Evolutionary conservation across 1,284 basidiomycete genomes (phyloP), one percentile per base, ranked within the genome.

Genomic region (Athelia psychrophila): DNA sequence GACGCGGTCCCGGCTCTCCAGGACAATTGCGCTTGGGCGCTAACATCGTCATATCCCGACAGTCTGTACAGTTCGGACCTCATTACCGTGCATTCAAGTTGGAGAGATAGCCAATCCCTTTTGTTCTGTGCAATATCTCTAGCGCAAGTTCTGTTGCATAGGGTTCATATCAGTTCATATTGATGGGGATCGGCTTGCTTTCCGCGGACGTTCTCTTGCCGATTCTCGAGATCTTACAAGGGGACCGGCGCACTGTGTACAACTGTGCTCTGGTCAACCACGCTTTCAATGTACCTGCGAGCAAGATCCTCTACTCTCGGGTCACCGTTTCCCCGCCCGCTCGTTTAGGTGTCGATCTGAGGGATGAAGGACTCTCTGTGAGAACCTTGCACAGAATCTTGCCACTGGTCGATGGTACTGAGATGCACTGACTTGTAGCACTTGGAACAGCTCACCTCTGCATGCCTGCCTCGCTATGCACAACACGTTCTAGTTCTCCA

Each of bases 191-290:
- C 27, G 27, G 27, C 27, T 13, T 30, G 27, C 27, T 30, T 30
- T 30, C 27, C 27, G 27, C 27, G 27, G 77, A 80, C 55, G 51
- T 78, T 30, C 63, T 78, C n/a, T 52, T 68, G 3, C 56, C 63
- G 27, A 60, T 77, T 15, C 44, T 79, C 18, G 65, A 65, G 18
- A 48, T 56, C 32, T 58, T 75, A 18, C 51, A 50, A 22, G 54
- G 69, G 19, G 69, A 79, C 54, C 68, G 65, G 48, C 25, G 27
- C 10, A 56, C 67, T 0, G 64, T 82, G 16, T 69, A 56, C 49
- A 52, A 53, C 10, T 78, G 72, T 56, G 60, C 74, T 23, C 61
- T 77, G n/a, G 77, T 79, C n/a, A 74, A 70, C 54, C 64, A 61
- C 49, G 62, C 66, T 13, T 76, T 77, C 59, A 70, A 74, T 55